Base-by-base conservation (phyloP, 2,329 filamentous ascomycete species). In the Clonostachys byssicola region DNA sequence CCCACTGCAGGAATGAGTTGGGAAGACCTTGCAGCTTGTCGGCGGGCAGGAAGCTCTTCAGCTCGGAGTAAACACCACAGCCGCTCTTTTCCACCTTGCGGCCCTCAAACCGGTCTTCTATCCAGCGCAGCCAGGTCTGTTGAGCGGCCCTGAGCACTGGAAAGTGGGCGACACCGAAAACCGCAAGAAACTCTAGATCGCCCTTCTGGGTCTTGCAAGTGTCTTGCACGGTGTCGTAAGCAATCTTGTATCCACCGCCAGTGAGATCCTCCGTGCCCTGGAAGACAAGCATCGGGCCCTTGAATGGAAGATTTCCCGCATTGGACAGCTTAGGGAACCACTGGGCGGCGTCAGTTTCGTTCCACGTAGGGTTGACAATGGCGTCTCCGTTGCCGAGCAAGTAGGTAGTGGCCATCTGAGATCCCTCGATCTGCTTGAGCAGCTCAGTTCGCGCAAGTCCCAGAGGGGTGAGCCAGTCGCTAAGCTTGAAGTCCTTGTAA, bases 271-370 rank as follows among this genome's bases (percentile, higher is more conserved):
- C 47, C 1, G 56, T 56, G 8, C 65, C 67, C 46, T 67, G 64
- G 1, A 68, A 10, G 2, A 71, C 62, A 1, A 70, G 52, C 45
- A 71, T 42, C 2, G 65, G 67, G 0, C 64, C 66, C 13, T 53
- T 52, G 40, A 68, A 61, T 2, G 55, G 49, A 34, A 52, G 58
- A 2, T 58, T 50, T 2, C 66, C 65, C 8, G 56, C 60, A 23
- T 55, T 52, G 20, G 41, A 34, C n/a, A 48, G 46, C 41, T 40
- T 44, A 9, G 17, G 14, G 30, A 33, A 44, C 12, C 20, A 20
- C 10, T 34, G 42, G 17, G 34, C 46, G 42, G 40, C 16, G 17
- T 36, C 43, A 5, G 46, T 38, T 42, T 48, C 41, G 35, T 36
- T 48, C 13, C 34, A 48, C 30, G 44, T 38, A 9, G 35, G 17